Percentiles rank a stretch among this genome's conserved stretches.
Evolutionary conservation across 2,329 filamentous ascomycete genomes (phyloP).

Genomic region (Aspergillus unguis): DNA sequence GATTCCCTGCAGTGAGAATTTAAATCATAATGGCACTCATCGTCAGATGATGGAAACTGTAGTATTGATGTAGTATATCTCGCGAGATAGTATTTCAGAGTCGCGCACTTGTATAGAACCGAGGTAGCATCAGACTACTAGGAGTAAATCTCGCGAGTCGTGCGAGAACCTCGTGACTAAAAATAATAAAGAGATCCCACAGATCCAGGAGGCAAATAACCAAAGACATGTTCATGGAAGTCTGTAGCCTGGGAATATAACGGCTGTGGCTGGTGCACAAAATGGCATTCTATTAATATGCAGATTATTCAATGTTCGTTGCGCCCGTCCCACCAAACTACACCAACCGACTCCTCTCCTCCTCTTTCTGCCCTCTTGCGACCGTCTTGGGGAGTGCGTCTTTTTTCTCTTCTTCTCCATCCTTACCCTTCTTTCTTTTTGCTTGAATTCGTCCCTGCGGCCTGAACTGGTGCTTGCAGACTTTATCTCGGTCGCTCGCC

Average conservation of each 20-base stretch:
- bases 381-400: slow-evolving; percentile 11
- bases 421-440: slow-evolving; percentile 13
- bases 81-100: too few relatives aligned
- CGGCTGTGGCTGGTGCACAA: slow-evolving; percentile 18
- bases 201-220: too few relatives aligned
- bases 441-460: slow-evolving; percentile 12
- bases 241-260: slow-evolving; percentile 2
- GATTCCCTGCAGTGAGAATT: slow-evolving; percentile 8
- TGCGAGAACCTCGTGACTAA: too few relatives aligned
- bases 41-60: slow-evolving; percentile 2
- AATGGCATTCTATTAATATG: slow-evolving; percentile 10
- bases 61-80: neutral
- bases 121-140: neutral
- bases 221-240: too few relatives aligned
- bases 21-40: neutral
- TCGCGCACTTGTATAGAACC: neutral
- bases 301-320: slow-evolving; percentile 14
- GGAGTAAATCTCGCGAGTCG: too few relatives aligned
- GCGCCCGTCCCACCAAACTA: slow-evolving; percentile 13
- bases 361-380: slow-evolving; percentile 11
- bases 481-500: slow-evolving; percentile 10
- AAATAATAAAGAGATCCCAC: too few relatives aligned
- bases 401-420: slow-evolving; percentile 16
- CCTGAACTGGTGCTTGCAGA: neutral
- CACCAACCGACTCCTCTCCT: slow-evolving; percentile 7